Evolutionary conservation across 371 early-diverging fungal species (phyloP).

Genomic region (Zychaea mexicana): DNA sequence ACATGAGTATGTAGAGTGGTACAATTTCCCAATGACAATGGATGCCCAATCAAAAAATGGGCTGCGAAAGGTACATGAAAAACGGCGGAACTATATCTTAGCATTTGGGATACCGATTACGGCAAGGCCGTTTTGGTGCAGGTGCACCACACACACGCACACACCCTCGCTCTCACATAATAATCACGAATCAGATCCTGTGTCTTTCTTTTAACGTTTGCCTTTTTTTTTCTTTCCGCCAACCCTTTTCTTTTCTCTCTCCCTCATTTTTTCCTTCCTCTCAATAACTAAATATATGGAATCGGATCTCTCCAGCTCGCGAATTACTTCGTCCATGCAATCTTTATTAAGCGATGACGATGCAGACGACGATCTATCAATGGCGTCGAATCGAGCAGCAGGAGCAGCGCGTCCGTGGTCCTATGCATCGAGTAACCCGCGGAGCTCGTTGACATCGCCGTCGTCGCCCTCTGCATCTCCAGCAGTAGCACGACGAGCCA

Average conservation of each 20-base stretch:
- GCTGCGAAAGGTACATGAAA: too few species aligned
- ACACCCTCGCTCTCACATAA: too few species aligned
- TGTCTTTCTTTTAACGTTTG: not conserved
- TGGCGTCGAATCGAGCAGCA: not conserved
- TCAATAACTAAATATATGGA: slow-evolving; percentile 2
- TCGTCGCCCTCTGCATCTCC: slow-evolving; percentile 8
- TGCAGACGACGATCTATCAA: not conserved
- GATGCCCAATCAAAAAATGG: too few species aligned
- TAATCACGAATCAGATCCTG: too few species aligned
- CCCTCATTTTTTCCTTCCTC: not conserved
- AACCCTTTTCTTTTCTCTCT: not conserved
- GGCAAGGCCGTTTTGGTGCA: too few species aligned
- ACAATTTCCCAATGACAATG: too few species aligned
- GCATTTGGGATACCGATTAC: too few species aligned
- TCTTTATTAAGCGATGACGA: slow-evolving; percentile 3
- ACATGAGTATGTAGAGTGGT: too few species aligned
- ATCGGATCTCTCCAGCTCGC: slow-evolving; percentile 9
- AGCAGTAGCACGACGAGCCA: not conserved
- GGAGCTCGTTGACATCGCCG: slow-evolving; percentile 11
- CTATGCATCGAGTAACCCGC: slow-evolving; percentile 7
- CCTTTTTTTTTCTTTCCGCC: not conserved
- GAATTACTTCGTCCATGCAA: slow-evolving; percentile 6
- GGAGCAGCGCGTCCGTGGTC: slow-evolving; percentile 12
- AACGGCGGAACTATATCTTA: too few species aligned
- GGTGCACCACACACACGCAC: too few species aligned